A percentile compares a stretch with the other conserved stretches of the same genome.
phyloP scores from a whole-genome alignment of 2,329 filamentous ascomycete species.

The Fusarium sp. region DNA sequence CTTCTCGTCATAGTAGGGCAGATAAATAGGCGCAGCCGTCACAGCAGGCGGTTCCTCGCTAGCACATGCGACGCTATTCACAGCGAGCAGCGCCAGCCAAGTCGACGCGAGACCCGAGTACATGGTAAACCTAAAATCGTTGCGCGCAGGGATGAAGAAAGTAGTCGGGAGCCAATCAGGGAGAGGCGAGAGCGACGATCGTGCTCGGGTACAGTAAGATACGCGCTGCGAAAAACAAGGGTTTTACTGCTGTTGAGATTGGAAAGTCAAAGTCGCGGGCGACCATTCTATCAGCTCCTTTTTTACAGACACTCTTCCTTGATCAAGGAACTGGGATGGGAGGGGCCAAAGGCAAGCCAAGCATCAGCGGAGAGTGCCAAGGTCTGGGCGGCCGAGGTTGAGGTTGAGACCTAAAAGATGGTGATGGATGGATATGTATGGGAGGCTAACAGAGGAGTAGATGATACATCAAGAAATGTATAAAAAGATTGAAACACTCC shows the following conservation, averaged over 20 bases:
- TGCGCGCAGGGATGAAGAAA: conserved; percentile 23
- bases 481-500: neutral
- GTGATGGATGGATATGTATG: neutral
- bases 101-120: conserved; percentile 28
- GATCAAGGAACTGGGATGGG: conserved; percentile 18
- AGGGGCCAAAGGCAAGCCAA: conserved; percentile 33
- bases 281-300: conserved; percentile 31
- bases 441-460: neutral
- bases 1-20: conserved; percentile 59
- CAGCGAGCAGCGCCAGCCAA: conserved; percentile 48
- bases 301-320: neutral
- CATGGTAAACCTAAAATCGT: conserved; percentile 19
- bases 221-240: conserved; percentile 8
- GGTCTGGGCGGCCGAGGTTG: conserved; percentile 41
- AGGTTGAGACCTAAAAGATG: conserved; percentile 2
- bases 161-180: conserved; percentile 19
- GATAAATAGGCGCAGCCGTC: conserved; percentile 60
- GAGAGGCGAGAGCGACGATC: conserved; percentile 3
- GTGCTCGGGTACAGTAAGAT: neutral
- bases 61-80: conserved; percentile 43
- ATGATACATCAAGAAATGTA: neutral
- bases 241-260: conserved; percentile 1
- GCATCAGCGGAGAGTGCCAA: conserved; percentile 42
- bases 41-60: conserved; percentile 45
- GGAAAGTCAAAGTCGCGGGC: neutral